These are phyloP conservation scores for Carex scoparia DNA, from an alignment of 176 grass and related monocot genomes.

Conservation along the genomic window DNA sequence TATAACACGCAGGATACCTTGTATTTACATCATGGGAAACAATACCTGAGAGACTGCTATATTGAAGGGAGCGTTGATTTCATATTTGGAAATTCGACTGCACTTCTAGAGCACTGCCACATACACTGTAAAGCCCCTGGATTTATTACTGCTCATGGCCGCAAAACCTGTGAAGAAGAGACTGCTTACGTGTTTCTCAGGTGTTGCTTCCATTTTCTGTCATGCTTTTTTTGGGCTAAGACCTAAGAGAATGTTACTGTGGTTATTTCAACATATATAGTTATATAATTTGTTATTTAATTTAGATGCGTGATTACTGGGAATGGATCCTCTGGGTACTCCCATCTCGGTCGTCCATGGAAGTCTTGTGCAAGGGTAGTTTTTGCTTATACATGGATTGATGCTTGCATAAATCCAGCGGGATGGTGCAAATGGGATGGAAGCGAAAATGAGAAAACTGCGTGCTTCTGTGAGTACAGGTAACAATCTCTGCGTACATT, in stretches of 20 bases:
- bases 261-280: not conserved
- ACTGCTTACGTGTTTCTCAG: conserved; percentile 96
- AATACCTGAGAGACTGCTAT: conserved; percentile 93
- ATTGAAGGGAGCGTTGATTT: conserved; percentile 95
- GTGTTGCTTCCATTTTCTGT: conserved; percentile 29
- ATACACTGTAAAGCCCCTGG: conserved; percentile 84
- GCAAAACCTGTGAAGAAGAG: conserved; percentile 71
- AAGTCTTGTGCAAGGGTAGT: conserved; percentile 81
- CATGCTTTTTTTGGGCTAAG: not conserved
- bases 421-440: conserved; percentile 96
- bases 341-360: conserved; percentile 86
- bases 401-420: conserved; percentile 57
- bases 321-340: conserved; percentile 56
- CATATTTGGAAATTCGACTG: conserved; percentile 92
- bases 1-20: conserved; percentile 62
- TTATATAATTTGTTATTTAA: conserved; percentile 1
- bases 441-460: conserved; percentile 76
- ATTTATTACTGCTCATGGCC: conserved; percentile 93
- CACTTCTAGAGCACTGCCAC: conserved; percentile 90
- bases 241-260: conserved; percentile 4
- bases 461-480: conserved; percentile 89
- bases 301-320: conserved; percentile 88
- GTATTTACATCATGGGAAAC: conserved; percentile 92
- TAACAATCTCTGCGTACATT: conserved; percentile 10
- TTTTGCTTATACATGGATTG: conserved; percentile 91